These are phyloP conservation scores for Termitomyces titanicus DNA, from an alignment of 768 basidiomycete species.

Conservation along the genomic window DNA sequence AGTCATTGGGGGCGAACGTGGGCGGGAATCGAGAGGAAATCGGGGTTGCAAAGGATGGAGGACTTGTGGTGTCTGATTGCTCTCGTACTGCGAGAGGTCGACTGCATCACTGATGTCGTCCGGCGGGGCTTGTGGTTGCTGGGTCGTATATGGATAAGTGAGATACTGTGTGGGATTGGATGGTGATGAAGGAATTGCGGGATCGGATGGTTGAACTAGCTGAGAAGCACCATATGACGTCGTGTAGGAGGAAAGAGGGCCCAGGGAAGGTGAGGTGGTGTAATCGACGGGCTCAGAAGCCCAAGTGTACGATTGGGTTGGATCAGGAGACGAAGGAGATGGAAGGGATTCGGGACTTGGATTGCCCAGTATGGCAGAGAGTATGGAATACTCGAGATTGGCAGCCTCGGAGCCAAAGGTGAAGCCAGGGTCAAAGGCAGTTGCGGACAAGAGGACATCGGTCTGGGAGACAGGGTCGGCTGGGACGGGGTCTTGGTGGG, in stretches of 20 bases:
- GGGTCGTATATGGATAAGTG: slow-evolving; percentile 40
- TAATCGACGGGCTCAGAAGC: slow-evolving; percentile 39
- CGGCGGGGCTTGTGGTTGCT: slow-evolving; percentile 28
- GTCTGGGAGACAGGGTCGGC: slow-evolving; percentile 50
- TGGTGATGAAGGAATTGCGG: slow-evolving; percentile 29
- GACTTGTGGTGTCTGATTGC: slow-evolving; percentile 22
- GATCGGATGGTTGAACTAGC: slow-evolving; percentile 33
- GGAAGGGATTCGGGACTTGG: slow-evolving; percentile 51
- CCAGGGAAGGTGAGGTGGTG: slow-evolving; percentile 31
- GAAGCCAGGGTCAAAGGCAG: slow-evolving; percentile 58
- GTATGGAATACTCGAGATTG: slow-evolving; percentile 92
- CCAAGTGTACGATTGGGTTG: slow-evolving; percentile 36
- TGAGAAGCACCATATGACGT: slow-evolving; percentile 34
- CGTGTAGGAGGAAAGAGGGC: slow-evolving; percentile 21
- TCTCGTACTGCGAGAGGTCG: slow-evolving; percentile 25
- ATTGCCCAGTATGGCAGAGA: slow-evolving; percentile 86
- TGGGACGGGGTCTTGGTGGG: slow-evolving; percentile 16
- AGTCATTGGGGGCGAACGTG: slow-evolving; percentile 36
- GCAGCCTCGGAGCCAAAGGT: slow-evolving; percentile 87
- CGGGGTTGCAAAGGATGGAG: slow-evolving; percentile 50
- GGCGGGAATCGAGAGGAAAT: slow-evolving; percentile 43
- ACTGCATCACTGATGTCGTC: slow-evolving; percentile 36
- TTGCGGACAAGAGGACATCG: slow-evolving; percentile 55
- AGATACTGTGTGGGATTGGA: slow-evolving; percentile 39
- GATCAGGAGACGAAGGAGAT: slow-evolving; percentile 38